Evolutionary conservation across 1,139 yeast species (phyloP), one percentile per base, ranked within the genome.

Genomic region (Arxiozyma telluris): DNA sequence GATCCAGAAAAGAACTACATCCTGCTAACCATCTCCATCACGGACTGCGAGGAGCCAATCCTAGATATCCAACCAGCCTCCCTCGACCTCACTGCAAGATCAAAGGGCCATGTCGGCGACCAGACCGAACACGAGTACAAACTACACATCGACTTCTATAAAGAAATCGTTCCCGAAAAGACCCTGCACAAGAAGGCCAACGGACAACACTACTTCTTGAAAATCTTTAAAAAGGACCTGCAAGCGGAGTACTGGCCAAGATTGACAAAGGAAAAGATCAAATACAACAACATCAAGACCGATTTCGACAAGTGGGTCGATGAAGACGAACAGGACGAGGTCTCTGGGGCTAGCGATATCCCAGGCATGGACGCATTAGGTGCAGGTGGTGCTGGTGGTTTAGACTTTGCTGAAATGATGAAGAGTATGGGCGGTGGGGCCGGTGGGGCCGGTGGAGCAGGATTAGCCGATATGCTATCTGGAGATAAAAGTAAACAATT

Each of bases 241-340:
- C 77, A 50, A 72, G 81, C 76, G 57, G 97, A 90, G 67, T 91
- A 76, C 76, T 94, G 98, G 98, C 98, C 91, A 68, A 82, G 95
- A 71, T 79, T 87, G 71, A 86, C 85, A 59, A 87, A 83, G 74
- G 88, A 81, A 65, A 87, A 83, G 74, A 76, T 77, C 63, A 86
- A 79, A 68, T 78, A 76, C 60, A 85, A 81, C 62, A 88, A 80
- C 71, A 81, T 93, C 69, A 87, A 88, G 76, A 93, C 98, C 18
- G 98, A 93, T 69, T 93, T 93, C 67, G 96, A 91, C 75, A 87
- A 84, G 72, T 93, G 98, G 98, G 94, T 86, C 48, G 96, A 89
- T 68, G 96, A 89, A 75, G 96, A 90, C 66, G 96, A 89, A 72
- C 96, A 88, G 72, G 89, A 87, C 49, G 88, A 80, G 61, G 70